These are phyloP conservation scores for Aphanomyces euteiches DNA, from an alignment of 352 stramenopile species.

Conservation along the genomic window DNA sequence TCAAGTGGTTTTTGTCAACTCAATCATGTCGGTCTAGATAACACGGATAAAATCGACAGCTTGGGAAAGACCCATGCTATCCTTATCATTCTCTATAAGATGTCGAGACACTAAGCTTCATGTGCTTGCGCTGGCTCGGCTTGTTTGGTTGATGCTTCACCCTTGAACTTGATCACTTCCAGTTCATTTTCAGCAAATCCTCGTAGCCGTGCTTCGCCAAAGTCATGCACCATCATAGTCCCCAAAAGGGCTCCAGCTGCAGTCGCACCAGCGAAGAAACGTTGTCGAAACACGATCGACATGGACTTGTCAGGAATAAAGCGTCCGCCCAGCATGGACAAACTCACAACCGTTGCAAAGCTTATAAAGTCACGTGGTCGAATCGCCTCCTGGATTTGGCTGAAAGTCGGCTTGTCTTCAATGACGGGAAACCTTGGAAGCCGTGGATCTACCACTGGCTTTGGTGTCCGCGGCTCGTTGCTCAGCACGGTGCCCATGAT, in stretches of 20 bases:
- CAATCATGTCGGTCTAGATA: no score
- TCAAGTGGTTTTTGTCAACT: no score
- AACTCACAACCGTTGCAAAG: constrained; percentile 11
- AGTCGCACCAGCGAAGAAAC: constrained; percentile 1
- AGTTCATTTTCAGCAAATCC: constrained; percentile 21
- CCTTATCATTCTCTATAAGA: no score
- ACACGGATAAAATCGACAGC: no score
- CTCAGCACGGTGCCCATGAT: constrained; percentile 9
- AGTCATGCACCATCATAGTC: constrained; percentile 12
- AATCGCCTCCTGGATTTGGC: constrained; percentile 18
- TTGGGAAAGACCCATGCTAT: no score
- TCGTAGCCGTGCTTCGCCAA: constrained; percentile 22
- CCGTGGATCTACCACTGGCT: constrained; percentile 27
- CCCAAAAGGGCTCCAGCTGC: constrained; percentile 5
- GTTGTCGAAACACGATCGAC: constrained; percentile 2
- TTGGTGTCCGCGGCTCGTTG: constrained; percentile 22
- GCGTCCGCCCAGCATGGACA: neutral
- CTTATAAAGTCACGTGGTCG: constrained; percentile 14
- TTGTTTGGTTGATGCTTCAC: neutral
- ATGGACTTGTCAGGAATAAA: constrained; percentile 18
- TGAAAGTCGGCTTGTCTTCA: constrained; percentile 14
- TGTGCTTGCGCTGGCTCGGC: no score
- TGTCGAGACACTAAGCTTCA: no score
- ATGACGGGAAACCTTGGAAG: constrained; percentile 27
- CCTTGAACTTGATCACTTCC: constrained; percentile 26